Evolutionary conservation across 108 stramenopile species (phyloP), one percentile per base, ranked within the genome.

Genomic region (Fistulifera solaris): DNA sequence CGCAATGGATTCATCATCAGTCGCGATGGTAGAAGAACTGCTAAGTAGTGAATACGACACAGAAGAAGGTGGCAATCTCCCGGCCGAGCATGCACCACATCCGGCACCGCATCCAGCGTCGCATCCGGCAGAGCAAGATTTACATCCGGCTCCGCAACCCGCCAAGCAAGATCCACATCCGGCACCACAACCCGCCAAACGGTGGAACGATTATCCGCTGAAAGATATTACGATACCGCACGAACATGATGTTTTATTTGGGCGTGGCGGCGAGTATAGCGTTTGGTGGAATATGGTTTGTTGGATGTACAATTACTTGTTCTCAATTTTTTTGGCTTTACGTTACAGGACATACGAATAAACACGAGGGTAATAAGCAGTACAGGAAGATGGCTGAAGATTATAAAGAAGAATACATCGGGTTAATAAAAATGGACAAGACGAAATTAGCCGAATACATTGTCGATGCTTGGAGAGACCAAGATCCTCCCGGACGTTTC

Each of bases 401-500:
- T 40, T 81, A 85, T 67, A 85, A 85, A 51, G 68, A 78, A 35
- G 57, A 81, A 10, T 85, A 85, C 52, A 39, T 85, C 18, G 61
- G 70, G 13, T 63, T 85, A 1, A 79, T 80, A 54, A 85, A 81
- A 46, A 73, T 66, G 26, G 80, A 85, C 56, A 85, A 85, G 51
- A 68, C 66, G 67, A 56, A 81, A 23, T 60, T 85, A n/a, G 67
- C 72, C 11, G 47, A 63, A 54, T 72, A 66, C 27, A 81, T 85
- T 31, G 83, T 85, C 15, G 72, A 85, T 38, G 76, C 72, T 18
- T 59, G 81, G 7, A 65, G 75, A 15, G 61, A 64, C 46, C 73
- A 85, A 58, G 72, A 80, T 57, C 89, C 89, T 25, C 89, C 89
- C 8, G 89, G 89, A 8, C 59, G 89, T 27, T 91, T 91, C 50